Percentiles rank a stretch among this genome's conserved stretches.
Evolutionary conservation across 2,329 filamentous ascomycete genomes (phyloP).

Genomic region (Verruconis gallopava): DNA sequence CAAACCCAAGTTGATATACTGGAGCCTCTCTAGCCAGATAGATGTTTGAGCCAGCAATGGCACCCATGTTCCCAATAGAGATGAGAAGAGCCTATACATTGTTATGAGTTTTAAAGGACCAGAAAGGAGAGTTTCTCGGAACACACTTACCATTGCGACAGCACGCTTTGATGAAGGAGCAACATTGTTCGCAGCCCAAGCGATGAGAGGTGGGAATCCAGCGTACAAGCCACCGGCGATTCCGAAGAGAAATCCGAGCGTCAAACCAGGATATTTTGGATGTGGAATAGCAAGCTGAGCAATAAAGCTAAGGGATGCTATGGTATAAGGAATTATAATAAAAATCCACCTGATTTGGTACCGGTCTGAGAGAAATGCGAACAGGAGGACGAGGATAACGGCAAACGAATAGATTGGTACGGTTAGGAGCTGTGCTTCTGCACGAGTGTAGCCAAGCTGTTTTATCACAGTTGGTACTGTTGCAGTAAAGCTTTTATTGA

Average conservation of each 20-base stretch:
- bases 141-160: slow-evolving; percentile 2
- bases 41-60: slow-evolving; percentile 1
- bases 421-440: slow-evolving; percentile 36
- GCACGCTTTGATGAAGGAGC: slow-evolving; percentile 2
- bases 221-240: slow-evolving; percentile 6
- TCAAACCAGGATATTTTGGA: slow-evolving; percentile 2
- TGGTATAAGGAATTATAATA: slow-evolving; percentile 8
- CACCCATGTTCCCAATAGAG: slow-evolving; percentile 1
- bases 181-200: slow-evolving; percentile 5
- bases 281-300: not conserved
- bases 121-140: no score
- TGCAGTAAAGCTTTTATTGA: slow-evolving; percentile 20
- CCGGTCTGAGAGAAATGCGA: slow-evolving; percentile 2
- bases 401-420: slow-evolving; percentile 6
- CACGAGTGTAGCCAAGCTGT: slow-evolving; percentile 48
- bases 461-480: slow-evolving; percentile 46
- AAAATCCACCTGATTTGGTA: slow-evolving; percentile 8
- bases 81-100: slow-evolving; percentile 3
- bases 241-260: slow-evolving; percentile 1
- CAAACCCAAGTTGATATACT: not conserved
- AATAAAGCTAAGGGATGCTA: not conserved
- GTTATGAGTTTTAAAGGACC: no score
- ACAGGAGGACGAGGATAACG: slow-evolving; percentile 3
- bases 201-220: slow-evolving; percentile 1
- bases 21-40: not conserved